These are phyloP conservation scores for Cryoendolithus antarcticus DNA, from an alignment of 2,329 filamentous ascomycete species.

Conservation along the genomic window DNA sequence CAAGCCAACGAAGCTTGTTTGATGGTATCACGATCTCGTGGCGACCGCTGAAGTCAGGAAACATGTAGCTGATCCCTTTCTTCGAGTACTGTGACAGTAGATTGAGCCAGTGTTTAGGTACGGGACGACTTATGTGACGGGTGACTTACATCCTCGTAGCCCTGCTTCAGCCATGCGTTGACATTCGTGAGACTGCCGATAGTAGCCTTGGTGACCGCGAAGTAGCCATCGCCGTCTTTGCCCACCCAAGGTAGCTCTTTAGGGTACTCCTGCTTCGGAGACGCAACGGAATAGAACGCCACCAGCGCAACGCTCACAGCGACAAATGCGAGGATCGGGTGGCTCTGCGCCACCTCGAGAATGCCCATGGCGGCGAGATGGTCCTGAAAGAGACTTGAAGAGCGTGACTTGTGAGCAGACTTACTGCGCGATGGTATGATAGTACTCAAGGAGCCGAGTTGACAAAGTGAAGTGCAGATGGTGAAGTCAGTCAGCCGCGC, in stretches of 20 bases:
- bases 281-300: background rate
- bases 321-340: slow-evolving; percentile 2
- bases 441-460: no score
- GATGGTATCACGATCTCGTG: slow-evolving; percentile 12
- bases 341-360: slow-evolving; percentile 1
- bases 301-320: background rate
- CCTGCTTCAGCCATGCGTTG: slow-evolving; percentile 9
- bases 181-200: slow-evolving; percentile 6
- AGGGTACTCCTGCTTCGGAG: slow-evolving; percentile 1
- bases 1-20: slow-evolving; percentile 23
- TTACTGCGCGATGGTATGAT: no score
- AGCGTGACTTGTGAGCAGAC: no score
- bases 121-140: no score
- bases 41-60: slow-evolving; percentile 12
- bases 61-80: slow-evolving; percentile 12
- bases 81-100: slow-evolving; percentile 7
- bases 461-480: no score
- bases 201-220: slow-evolving; percentile 8
- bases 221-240: slow-evolving; percentile 4
- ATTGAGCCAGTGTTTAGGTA: no score
- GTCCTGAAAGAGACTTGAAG: no score
- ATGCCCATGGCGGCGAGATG: background rate
- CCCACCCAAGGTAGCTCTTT: slow-evolving; percentile 12
- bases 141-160: slow-evolving; percentile 11
- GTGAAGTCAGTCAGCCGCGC: no score